Conservation (phyloP, 1,284 basidiomycete genomes). For the Ustilago cynodontis region DNA sequence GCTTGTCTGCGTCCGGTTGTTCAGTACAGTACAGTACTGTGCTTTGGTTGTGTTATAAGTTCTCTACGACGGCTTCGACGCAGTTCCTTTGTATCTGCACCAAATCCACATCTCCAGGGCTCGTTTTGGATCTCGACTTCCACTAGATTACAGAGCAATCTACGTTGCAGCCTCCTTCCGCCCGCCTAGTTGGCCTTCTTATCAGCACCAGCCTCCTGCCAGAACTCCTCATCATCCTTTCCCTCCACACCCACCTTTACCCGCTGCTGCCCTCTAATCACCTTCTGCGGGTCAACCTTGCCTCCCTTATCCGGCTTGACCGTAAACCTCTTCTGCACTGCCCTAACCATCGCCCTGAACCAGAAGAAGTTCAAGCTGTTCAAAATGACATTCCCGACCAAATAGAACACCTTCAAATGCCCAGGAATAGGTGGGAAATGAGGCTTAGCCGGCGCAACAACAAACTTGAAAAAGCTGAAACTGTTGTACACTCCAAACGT, state of each 20-base stretch:
- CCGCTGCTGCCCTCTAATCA: constrained; percentile 52
- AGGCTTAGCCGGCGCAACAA: constrained; percentile 54
- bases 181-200: constrained; percentile 34
- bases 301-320: constrained; percentile 30
- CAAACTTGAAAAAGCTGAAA: constrained; percentile 59
- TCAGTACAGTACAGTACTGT: neutral
- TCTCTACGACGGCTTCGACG: no score
- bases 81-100: no score
- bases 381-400: constrained; percentile 56
- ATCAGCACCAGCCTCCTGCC: constrained; percentile 50
- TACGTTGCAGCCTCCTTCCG: neutral
- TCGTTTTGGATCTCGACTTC: neutral
- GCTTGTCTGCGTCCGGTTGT: neutral
- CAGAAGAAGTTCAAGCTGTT: constrained; percentile 70
- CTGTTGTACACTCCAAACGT: constrained; percentile 69
- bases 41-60: neutral
- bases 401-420: constrained; percentile 51
- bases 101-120: no score
- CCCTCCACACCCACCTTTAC: constrained; percentile 51
- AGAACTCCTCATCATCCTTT: constrained; percentile 56
- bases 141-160: neutral
- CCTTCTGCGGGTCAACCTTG: constrained; percentile 46
- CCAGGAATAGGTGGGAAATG: constrained; percentile 48
- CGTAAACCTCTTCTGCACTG: constrained; percentile 68
- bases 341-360: constrained; percentile 70